Conservation (phyloP, 352 stramenopile genomes). For the Thraustotheca clavata region DNA sequence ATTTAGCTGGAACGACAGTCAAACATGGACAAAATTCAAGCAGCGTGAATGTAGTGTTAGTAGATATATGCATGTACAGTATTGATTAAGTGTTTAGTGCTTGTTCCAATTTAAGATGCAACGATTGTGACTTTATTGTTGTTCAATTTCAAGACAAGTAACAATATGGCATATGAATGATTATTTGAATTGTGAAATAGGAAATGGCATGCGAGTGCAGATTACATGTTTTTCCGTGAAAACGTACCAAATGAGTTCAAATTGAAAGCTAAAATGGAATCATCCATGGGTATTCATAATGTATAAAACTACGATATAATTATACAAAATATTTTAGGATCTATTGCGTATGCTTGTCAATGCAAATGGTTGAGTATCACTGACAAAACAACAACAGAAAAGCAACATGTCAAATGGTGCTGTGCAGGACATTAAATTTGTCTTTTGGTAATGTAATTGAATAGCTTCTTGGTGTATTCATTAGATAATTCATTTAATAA, state of each 20-base stretch:
- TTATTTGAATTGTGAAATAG: conserved; percentile 22
- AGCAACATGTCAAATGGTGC: conserved; percentile 57
- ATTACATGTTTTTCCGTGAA: conserved; percentile 84
- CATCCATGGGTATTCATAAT: conserved; percentile 29
- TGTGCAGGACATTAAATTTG: conserved; percentile 57
- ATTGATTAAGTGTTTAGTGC: conserved; percentile 25
- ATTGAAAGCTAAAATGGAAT: conserved; percentile 55
- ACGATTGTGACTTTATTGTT: conserved; percentile 73
- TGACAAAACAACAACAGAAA: conserved; percentile 37
- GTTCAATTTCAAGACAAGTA: conserved; percentile 68
- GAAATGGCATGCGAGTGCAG: conserved; percentile 54
- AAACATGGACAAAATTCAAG: conserved; percentile 54
- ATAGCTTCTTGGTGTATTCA: too few species aligned
- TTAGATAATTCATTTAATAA: too few species aligned
- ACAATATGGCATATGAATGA: conserved; percentile 1
- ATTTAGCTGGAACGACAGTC: conserved; percentile 41
- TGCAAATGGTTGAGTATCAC: conserved; percentile 71
- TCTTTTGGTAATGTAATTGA: too few species aligned
- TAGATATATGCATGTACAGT: not conserved
- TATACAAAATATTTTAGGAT: conserved; percentile 26
- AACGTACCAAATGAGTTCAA: conserved; percentile 66
- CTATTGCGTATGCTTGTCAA: conserved; percentile 64
- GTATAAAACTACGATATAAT: not conserved
- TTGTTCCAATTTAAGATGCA: conserved; percentile 69
- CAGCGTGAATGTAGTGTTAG: conserved; percentile 42